These are phyloP conservation scores for Somion occarium DNA, from an alignment of 1,284 basidiomycete genomes.

Conservation along the genomic window DNA sequence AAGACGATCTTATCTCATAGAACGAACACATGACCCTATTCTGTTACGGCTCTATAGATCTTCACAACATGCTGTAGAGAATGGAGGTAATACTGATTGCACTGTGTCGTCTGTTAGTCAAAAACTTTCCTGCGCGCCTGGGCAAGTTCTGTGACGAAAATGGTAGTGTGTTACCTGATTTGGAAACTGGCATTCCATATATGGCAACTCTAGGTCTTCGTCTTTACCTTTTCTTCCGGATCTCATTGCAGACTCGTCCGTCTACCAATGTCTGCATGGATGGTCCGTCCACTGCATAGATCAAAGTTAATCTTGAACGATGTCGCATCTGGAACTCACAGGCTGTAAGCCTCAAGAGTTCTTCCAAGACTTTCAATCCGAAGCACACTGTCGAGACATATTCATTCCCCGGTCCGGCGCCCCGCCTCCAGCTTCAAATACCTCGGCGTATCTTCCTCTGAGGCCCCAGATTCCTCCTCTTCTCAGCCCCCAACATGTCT, in stretches of 20 bases:
- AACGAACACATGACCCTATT: too few relatives aligned
- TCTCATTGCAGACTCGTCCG: neutral
- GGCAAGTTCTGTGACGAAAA: neutral
- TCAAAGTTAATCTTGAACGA: too few relatives aligned
- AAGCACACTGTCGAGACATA: neutral
- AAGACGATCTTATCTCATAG: neutral
- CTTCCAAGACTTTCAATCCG: neutral
- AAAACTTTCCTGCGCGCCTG: neutral
- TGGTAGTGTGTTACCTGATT: neutral
- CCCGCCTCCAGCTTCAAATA: neutral
- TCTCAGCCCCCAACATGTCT: slow-evolving; percentile 39
- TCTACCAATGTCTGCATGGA: neutral
- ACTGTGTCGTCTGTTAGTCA: neutral
- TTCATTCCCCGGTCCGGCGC: slow-evolving; percentile 2
- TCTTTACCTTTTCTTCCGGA: too few relatives aligned
- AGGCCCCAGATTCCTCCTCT: neutral
- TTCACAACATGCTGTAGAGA: too few relatives aligned
- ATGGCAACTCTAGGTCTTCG: too few relatives aligned
- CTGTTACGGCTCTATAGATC: too few relatives aligned
- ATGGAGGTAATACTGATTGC: too few relatives aligned
- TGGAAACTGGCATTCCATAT: neutral
- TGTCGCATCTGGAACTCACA: neutral
- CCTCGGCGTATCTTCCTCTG: neutral
- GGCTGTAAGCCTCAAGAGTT: neutral
- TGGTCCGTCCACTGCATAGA: too few relatives aligned